Evolutionary conservation across 179 eudicot species (phyloP).

Genomic region (Spinacia oleracea): DNA sequence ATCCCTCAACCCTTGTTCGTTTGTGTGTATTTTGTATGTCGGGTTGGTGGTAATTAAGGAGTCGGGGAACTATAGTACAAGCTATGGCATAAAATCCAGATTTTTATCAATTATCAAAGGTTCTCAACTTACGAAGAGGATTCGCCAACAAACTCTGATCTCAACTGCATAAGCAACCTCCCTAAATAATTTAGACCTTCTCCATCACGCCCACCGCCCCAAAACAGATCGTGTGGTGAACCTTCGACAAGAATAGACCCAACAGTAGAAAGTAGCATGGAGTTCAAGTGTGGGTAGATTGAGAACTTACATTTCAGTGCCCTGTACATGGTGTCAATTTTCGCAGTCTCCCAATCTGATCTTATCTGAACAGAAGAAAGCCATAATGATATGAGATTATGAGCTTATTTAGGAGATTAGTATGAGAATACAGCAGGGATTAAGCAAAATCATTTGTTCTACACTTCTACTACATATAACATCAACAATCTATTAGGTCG

Average conservation of each 20-base stretch:
- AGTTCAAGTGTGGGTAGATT: conserved; percentile 72
- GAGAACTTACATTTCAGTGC: conserved; percentile 91
- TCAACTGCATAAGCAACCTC: conserved; percentile 85
- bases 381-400: neutral
- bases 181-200: conserved; percentile 97
- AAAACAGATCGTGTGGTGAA: conserved; percentile 95
- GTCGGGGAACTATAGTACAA: neutral
- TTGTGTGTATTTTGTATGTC: neutral
- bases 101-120: conserved; percentile 9
- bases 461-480: neutral
- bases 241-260: conserved; percentile 97
- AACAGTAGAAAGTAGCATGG: conserved; percentile 67
- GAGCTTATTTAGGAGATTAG: neutral
- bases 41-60: too few species aligned
- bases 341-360: conserved; percentile 76
- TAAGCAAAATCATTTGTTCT: neutral
- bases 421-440: neutral
- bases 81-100: neutral
- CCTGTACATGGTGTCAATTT: conserved; percentile 75
- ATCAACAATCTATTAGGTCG: neutral
- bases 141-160: conserved; percentile 79
- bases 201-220: conserved; percentile 99
- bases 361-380: conserved; percentile 54
- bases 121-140: conserved; percentile 32
- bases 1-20: neutral